A percentile compares a stretch with the other conserved stretches of the same genome.
These are phyloP conservation scores for Chlamydomonas sphaeroides DNA, from an alignment of 139 green algal species.

Conservation along the genomic window DNA sequence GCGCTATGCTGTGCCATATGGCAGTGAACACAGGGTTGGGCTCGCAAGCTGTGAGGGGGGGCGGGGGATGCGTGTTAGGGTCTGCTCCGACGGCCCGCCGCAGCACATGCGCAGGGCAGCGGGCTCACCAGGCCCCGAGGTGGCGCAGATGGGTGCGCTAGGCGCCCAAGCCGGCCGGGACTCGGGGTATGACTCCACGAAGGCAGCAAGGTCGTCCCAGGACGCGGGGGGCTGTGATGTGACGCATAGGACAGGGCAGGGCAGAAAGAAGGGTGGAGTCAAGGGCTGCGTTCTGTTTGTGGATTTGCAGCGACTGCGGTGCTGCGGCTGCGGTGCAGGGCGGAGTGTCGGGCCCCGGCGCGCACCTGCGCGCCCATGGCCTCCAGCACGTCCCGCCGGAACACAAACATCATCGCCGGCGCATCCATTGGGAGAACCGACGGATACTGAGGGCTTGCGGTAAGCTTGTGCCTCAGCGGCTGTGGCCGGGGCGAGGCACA, in stretches of 20 bases:
- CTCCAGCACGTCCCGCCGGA: conserved; percentile 5
- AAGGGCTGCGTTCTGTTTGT: too few species aligned
- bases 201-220: background rate
- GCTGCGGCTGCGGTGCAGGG: too few species aligned
- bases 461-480: background rate
- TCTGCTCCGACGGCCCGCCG: too few species aligned
- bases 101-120: too few species aligned
- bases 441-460: background rate
- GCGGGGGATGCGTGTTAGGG: too few species aligned
- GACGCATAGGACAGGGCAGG: too few species aligned
- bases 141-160: background rate
- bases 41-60: too few species aligned
- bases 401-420: background rate
- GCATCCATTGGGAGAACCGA: background rate
- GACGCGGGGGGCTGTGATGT: background rate
- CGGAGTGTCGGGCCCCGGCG: too few species aligned
- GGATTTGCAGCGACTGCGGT: too few species aligned
- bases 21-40: conserved; percentile 9
- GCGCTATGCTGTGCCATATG: conserved; percentile 29
- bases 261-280: too few species aligned
- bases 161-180: background rate
- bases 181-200: background rate
- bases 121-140: background rate
- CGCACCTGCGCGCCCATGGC: background rate
- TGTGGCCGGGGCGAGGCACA: too few species aligned